Conservation (phyloP, 441 rosid genomes). For the Flueggea neowawraea region DNA sequence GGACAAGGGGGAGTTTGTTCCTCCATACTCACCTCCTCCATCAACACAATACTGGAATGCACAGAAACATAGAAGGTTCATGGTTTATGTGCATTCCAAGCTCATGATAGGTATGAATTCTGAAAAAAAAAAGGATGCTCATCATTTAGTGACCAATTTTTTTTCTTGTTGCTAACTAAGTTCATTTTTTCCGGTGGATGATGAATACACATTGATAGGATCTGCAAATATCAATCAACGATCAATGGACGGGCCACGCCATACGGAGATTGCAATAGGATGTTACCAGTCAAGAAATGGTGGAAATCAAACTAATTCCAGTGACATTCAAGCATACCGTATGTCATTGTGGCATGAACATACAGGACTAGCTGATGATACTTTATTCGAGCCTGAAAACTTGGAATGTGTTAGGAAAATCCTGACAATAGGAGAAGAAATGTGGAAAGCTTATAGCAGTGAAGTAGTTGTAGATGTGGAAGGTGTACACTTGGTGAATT, state of each 20-base stretch:
- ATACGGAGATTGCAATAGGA: conserved; percentile 90
- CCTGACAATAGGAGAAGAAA: conserved; percentile 49
- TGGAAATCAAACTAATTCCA: background rate
- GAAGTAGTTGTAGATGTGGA: conserved; percentile 70
- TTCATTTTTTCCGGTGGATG: conserved; percentile 51
- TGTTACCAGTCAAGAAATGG: conserved; percentile 47
- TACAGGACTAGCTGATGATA: conserved; percentile 36
- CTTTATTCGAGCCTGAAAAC: conserved; percentile 44
- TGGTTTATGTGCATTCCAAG: conserved; percentile 95
- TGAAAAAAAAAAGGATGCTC: no score
- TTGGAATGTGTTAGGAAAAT: conserved; percentile 53
- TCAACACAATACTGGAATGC: conserved; percentile 75
- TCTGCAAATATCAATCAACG: conserved; percentile 87
- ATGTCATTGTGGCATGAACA: conserved; percentile 81
- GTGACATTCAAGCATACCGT: conserved; percentile 48
- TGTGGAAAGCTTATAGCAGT: conserved; percentile 66
- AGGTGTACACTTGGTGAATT: conserved; percentile 67
- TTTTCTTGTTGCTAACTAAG: no score
- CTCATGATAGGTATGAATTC: conserved; percentile 71
- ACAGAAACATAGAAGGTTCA: conserved; percentile 75
- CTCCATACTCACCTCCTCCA: conserved; percentile 52
- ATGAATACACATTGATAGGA: conserved; percentile 60
- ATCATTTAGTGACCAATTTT: no score
- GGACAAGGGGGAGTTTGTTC: conserved; percentile 44
- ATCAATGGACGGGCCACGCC: conserved; percentile 84